These are phyloP conservation scores for Poteriospumella lacustris DNA, from an alignment of 108 stramenopile genomes.

Conservation along the genomic window DNA sequence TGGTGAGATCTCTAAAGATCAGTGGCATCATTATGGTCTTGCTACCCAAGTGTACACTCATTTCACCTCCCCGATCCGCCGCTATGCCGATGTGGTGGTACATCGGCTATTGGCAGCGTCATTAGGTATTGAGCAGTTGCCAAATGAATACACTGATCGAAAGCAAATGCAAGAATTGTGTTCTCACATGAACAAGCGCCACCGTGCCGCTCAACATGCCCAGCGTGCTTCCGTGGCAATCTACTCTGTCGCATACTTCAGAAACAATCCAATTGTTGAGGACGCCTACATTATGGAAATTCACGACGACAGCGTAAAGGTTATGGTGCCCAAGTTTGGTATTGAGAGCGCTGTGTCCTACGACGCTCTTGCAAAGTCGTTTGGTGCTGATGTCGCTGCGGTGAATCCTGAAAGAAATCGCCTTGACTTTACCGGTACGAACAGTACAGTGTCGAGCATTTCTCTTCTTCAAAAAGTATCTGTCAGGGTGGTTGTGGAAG, in stretches of 20 bases:
- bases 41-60: conserved; percentile 99
- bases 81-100: conserved; percentile 97
- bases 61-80: conserved; percentile 97
- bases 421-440: too few relatives aligned
- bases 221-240: conserved; percentile 84
- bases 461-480: too few relatives aligned
- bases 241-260: conserved; percentile 83
- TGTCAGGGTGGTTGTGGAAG: too few relatives aligned
- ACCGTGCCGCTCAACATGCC: conserved; percentile 87
- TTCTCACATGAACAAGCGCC: conserved; percentile 91
- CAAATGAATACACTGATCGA: conserved; percentile 50
- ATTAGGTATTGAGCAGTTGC: conserved; percentile 80
- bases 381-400: too few relatives aligned
- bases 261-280: conserved; percentile 59
- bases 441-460: too few relatives aligned
- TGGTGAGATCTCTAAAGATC: conserved; percentile 61
- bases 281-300: too few relatives aligned
- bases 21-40: conserved; percentile 88
- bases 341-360: too few relatives aligned
- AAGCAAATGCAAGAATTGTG: conserved; percentile 74
- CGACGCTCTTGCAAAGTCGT: too few relatives aligned
- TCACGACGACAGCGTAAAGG: too few relatives aligned
- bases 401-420: too few relatives aligned
- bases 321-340: too few relatives aligned
- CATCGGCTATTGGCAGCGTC: conserved; percentile 93